A percentile compares a stretch with the other conserved stretches of the same genome.
phyloP scores from a whole-genome alignment of 2,329 filamentous ascomycete species.

The Scedosporium apiospermum region DNA sequence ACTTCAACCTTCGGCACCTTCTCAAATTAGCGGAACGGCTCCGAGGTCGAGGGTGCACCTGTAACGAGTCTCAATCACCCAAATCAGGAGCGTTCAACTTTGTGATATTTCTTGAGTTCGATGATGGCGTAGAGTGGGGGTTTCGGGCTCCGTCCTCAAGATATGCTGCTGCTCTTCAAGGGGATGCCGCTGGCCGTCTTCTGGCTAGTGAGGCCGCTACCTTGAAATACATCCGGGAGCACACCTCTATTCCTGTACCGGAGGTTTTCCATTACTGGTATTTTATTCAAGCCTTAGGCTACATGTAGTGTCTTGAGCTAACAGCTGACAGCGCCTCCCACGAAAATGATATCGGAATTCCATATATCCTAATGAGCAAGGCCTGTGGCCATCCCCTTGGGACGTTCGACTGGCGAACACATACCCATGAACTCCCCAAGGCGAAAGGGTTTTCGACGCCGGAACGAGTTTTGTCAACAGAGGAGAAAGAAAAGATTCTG shows the following conservation, averaged over 20 bases:
- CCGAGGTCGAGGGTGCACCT: constrained; percentile 9
- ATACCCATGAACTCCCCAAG: constrained; percentile 7
- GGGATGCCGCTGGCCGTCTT: constrained; percentile 13
- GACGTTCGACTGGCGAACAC: constrained; percentile 13
- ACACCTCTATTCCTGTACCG: constrained; percentile 21
- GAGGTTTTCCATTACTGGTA: constrained; percentile 17
- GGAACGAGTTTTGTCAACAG: constrained; percentile 5
- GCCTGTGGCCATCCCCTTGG: constrained; percentile 17
- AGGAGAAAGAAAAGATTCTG: constrained; percentile 17
- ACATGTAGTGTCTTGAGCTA: constrained; percentile 7
- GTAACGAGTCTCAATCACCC: constrained; percentile 14
- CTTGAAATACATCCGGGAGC: constrained; percentile 17
- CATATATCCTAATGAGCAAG: constrained; percentile 23
- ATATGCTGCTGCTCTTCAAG: constrained; percentile 8
- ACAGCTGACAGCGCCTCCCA: constrained; percentile 4
- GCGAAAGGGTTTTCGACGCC: constrained; percentile 5
- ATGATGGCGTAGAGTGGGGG: constrained; percentile 20
- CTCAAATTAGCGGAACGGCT: constrained; percentile 11
- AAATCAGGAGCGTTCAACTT: constrained; percentile 20
- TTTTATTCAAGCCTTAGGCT: not conserved
- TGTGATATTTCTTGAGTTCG: constrained; percentile 19
- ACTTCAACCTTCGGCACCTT: constrained; percentile 10
- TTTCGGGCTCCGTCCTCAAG: constrained; percentile 17
- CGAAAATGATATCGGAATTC: constrained; percentile 19
- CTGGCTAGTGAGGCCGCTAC: constrained; percentile 22